These are phyloP conservation scores for Claviceps pazoutovae DNA, from an alignment of 2,329 filamentous ascomycete species.

Conservation along the genomic window DNA sequence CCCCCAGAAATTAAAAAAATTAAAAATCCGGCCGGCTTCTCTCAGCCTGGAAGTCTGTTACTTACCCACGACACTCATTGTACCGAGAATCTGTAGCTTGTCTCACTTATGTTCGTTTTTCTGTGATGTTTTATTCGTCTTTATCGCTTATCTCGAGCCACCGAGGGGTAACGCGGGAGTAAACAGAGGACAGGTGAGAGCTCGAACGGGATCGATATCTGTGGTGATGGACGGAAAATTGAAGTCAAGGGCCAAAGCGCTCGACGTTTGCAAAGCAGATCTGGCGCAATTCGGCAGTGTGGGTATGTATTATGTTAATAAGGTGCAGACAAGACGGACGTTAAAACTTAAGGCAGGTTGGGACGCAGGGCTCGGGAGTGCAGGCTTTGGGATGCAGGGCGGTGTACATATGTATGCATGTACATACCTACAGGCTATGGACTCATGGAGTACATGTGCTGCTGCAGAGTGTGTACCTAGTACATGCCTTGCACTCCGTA, in stretches of 20 bases:
- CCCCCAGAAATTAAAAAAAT: background rate
- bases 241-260: background rate
- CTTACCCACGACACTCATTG: slow-evolving; percentile 44
- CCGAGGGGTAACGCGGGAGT: slow-evolving; percentile 1
- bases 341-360: background rate
- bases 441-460: background rate
- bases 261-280: background rate
- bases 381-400: background rate
- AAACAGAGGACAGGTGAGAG: background rate
- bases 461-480: background rate
- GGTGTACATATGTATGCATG: background rate
- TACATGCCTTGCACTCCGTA: no score
- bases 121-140: slow-evolving; percentile 1
- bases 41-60: slow-evolving; percentile 6
- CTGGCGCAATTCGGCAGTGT: background rate
- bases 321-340: background rate
- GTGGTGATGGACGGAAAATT: background rate
- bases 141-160: slow-evolving; percentile 4
- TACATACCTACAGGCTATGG: background rate
- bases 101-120: slow-evolving; percentile 6
- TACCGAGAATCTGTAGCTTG: slow-evolving; percentile 19
- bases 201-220: background rate
- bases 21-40: background rate
- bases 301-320: background rate
- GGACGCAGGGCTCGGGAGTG: background rate